Conservation (phyloP, 2,329 filamentous ascomycete species). For the Paracorniculantispora psalliotae region DNA sequence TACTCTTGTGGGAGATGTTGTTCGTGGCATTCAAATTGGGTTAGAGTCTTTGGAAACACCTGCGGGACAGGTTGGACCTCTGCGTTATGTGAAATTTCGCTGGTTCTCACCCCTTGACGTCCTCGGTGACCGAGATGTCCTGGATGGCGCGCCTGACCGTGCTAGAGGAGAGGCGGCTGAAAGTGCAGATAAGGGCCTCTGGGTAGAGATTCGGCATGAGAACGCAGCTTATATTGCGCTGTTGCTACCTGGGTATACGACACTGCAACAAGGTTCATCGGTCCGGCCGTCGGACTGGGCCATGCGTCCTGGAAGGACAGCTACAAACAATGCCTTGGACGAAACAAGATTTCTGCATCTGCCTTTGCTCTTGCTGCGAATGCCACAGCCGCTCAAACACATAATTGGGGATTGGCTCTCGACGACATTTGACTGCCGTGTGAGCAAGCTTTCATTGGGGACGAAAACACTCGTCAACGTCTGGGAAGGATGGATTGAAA, state of each 20-base stretch:
- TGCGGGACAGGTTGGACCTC: slow-evolving; percentile 33
- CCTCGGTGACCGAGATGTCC: slow-evolving; percentile 25
- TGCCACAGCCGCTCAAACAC: slow-evolving; percentile 48
- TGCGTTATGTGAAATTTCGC: slow-evolving; percentile 44
- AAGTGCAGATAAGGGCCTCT: slow-evolving; percentile 30
- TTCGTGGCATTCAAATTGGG: slow-evolving; percentile 55
- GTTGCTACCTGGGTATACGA: slow-evolving; percentile 38
- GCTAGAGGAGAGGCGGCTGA: slow-evolving; percentile 18
- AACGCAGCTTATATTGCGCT: slow-evolving; percentile 47
- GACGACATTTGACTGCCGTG: slow-evolving; percentile 51
- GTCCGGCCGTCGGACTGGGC: slow-evolving; percentile 17
- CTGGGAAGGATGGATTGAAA: slow-evolving; percentile 48
- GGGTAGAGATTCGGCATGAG: slow-evolving; percentile 49
- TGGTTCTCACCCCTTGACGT: slow-evolving; percentile 36
- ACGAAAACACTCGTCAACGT: slow-evolving; percentile 44
- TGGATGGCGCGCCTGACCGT: slow-evolving; percentile 15
- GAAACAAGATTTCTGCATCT: slow-evolving; percentile 34
- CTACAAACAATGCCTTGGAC: not conserved
- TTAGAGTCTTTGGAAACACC: slow-evolving; percentile 38
- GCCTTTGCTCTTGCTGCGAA: slow-evolving; percentile 50
- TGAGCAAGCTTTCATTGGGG: slow-evolving; percentile 45
- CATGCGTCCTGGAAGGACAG: slow-evolving; percentile 18
- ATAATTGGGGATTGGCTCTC: slow-evolving; percentile 48
- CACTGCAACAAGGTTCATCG: not conserved
- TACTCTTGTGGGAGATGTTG: slow-evolving; percentile 51